Base-by-base conservation (phyloP, 305 asterid species). In the Rubia peregrina region DNA sequence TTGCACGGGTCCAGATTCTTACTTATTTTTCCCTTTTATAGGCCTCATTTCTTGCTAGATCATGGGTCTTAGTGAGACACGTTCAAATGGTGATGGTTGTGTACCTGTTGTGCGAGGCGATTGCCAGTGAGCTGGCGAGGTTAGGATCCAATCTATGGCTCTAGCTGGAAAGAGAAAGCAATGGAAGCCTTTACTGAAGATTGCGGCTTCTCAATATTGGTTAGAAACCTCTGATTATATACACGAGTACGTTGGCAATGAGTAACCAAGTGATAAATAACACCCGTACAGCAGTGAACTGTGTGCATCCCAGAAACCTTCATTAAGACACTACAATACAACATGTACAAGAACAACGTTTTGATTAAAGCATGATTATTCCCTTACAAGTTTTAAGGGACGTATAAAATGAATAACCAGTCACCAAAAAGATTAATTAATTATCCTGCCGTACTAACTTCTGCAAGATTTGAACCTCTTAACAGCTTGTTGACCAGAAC, bases 381-480 rank as follows among this genome's bases (percentile, higher is more conserved):
- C 71, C 78, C 71, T 60, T 59, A 13, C 42, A 63, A 73, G 22
- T 30, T 55, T 43, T 30, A 63, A 56, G 75, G 72, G 60, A 22
- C 43, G 59, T 51, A 16, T 51, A 51, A 51, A 51, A 51, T 51
- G n/a, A 17, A 51, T 7, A 51, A 17, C 55, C 17, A 14, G 26
- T 17, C 24, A 62, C 67, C 61, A 38, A 30, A 44, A 26, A n/a
- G 72, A 63, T 33, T 61, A 62, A 76, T 67, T 60, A 79, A 71
- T 67, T 17, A 77, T 24, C 38, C 73, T 77, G 70, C 76, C 62
- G 73, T 30, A 67, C 72, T 78, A 80, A 69, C 70, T 71, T 74
- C 79, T 75, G 76, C 79, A 70, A 64, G 72, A 73, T 76, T 70
- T 75, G 62, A 79, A 71, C 76, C 87, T 90, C 88, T 90, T 92